Percentiles rank a stretch among this genome's conserved stretches.
phyloP scores from a whole-genome alignment of 2,329 filamentous ascomycete genomes.

The Botrytis paeoniae region DNA sequence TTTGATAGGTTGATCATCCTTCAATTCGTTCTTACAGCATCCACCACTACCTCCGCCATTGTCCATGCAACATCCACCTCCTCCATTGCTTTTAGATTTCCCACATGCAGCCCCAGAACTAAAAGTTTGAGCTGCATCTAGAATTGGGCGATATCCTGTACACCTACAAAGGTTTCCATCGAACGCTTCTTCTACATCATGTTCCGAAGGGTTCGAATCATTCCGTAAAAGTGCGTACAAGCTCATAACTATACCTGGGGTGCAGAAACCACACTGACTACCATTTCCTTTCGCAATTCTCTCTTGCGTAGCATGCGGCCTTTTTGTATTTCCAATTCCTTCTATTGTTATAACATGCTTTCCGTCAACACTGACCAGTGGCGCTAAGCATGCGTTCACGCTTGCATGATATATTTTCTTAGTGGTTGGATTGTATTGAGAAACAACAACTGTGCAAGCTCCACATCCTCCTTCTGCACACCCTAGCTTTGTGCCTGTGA shows the following conservation, averaged over 20 bases:
- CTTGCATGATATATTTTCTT: constrained; percentile 93
- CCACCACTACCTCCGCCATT: constrained; percentile 49
- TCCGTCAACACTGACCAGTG: constrained; percentile 87
- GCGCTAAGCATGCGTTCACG: constrained; percentile 92
- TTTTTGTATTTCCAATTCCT: constrained; percentile 85
- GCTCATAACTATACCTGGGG: constrained; percentile 97
- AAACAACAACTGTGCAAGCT: constrained; percentile 92
- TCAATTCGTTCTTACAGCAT: constrained; percentile 64
- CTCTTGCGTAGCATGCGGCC: constrained; percentile 86
- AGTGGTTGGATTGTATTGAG: constrained; percentile 82
- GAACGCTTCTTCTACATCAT: constrained; percentile 92
- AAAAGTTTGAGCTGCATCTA: constrained; percentile 92
- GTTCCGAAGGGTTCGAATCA: constrained; percentile 69
- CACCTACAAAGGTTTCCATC: constrained; percentile 94
- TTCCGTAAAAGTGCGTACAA: constrained; percentile 90
- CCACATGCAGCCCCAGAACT: constrained; percentile 50
- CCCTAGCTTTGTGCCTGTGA: constrained; percentile 94
- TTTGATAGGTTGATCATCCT: constrained; percentile 55
- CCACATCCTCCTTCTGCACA: constrained; percentile 97
- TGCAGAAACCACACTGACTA: constrained; percentile 91
- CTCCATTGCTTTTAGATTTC: constrained; percentile 49
- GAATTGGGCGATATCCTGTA: constrained; percentile 89
- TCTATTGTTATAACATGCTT: constrained; percentile 99
- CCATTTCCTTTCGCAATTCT: constrained; percentile 88
- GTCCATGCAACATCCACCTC: constrained; percentile 70